Conservation (phyloP, 139 green algal species). For the Monoraphidium neglectum region DNA sequence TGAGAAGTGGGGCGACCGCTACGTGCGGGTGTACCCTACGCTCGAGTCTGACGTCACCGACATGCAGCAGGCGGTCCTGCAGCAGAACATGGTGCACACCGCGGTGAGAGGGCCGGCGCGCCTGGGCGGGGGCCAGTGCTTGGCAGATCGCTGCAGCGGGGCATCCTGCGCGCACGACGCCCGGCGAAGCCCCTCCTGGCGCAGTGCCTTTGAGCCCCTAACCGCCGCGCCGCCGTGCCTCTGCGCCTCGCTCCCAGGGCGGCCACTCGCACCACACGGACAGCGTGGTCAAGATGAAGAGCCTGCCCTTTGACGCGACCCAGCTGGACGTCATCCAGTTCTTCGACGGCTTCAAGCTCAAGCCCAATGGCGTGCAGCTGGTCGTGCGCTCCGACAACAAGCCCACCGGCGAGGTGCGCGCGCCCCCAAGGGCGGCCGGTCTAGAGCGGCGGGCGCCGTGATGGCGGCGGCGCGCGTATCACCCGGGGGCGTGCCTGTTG, state of each 20-base stretch:
- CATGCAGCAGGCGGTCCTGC: conserved; percentile 48
- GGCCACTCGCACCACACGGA: conserved; percentile 46
- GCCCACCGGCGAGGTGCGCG: conserved; percentile 59
- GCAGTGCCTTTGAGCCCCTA: background rate
- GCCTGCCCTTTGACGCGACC: conserved; percentile 65
- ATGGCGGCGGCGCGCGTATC: no score
- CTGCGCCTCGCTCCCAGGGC: conserved; percentile 21
- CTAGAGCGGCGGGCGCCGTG: no score
- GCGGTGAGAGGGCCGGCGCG: no score
- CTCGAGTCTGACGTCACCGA: conserved; percentile 63
- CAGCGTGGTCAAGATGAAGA: conserved; percentile 75
- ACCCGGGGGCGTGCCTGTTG: no score
- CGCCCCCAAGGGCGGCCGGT: no score
- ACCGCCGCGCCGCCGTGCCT: no score
- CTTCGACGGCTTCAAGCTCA: conserved; percentile 60
- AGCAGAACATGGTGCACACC: conserved; percentile 35
- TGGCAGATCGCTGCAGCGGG: no score
- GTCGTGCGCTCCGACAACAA: conserved; percentile 68
- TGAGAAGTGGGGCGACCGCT: conserved; percentile 72
- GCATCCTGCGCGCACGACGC: no score
- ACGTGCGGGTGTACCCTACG: conserved; percentile 70
- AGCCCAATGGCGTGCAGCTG: conserved; percentile 69
- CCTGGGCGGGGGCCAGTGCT: no score
- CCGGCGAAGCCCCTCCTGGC: no score
- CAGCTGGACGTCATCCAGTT: conserved; percentile 72